Percentiles rank a stretch among this genome's conserved stretches.
These are phyloP conservation scores for Prunus dulcis DNA, from an alignment of 306 rosid species.

Conservation along the genomic window DNA sequence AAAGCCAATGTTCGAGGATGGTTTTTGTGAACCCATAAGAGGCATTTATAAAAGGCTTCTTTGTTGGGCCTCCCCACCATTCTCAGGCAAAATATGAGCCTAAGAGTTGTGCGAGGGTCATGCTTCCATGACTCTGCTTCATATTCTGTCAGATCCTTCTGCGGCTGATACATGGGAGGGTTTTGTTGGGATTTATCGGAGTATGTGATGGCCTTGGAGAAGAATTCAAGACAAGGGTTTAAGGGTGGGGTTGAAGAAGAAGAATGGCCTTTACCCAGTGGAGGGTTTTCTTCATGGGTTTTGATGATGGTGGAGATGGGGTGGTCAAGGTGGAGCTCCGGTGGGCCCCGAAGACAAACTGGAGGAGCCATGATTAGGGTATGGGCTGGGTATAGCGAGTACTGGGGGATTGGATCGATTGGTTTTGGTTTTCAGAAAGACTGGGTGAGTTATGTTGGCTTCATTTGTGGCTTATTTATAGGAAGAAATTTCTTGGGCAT, in stretches of 20 bases:
- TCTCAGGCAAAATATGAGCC: neutral
- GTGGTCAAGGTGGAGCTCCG: neutral
- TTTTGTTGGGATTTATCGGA: no score
- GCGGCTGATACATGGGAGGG: neutral
- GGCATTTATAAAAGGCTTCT: neutral
- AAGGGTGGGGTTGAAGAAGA: neutral
- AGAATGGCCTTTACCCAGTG: neutral
- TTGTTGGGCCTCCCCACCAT: neutral
- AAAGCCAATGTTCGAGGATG: neutral
- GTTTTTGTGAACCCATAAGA: neutral
- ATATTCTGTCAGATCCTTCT: no score
- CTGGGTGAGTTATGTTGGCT: no score
- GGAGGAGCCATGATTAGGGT: no score
- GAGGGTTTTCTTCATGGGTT: neutral
- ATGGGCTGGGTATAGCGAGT: no score
- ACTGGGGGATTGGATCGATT: no score
- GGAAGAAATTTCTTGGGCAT: no score
- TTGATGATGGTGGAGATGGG: neutral
- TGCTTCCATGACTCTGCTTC: neutral
- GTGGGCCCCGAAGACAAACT: neutral
- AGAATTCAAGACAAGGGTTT: neutral
- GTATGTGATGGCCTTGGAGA: neutral
- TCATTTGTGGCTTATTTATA: no score
- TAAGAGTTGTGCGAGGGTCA: neutral
- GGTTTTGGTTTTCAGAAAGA: no score